A percentile compares a stretch with the other conserved stretches of the same genome.
Conservation (phyloP, 164 flowering plant genomes). For the Piper betle region DNA sequence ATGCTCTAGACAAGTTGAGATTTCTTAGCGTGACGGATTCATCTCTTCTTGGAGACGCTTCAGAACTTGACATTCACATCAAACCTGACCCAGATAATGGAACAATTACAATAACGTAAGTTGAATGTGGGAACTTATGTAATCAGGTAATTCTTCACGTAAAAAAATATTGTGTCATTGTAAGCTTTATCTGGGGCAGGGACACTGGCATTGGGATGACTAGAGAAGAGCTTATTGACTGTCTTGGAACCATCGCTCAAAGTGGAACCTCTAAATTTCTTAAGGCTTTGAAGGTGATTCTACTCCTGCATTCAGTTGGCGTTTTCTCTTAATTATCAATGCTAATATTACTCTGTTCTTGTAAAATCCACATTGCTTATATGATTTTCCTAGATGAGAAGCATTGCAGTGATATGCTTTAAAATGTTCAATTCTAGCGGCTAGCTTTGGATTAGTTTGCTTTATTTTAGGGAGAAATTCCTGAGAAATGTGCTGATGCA, state of each 20-base stretch:
- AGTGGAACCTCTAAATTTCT: constrained; percentile 97
- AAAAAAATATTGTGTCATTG: neutral
- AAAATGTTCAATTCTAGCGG: neutral
- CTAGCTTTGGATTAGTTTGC: neutral
- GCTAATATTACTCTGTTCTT: too few relatives aligned
- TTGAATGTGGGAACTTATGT: neutral
- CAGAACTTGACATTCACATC: constrained; percentile 80
- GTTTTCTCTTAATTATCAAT: too few relatives aligned
- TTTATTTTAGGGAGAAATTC: neutral
- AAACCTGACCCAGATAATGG: constrained; percentile 94
- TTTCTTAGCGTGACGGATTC: constrained; percentile 94
- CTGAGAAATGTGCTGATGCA: neutral
- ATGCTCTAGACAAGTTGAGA: constrained; percentile 92
- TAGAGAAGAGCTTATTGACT: constrained; percentile 83
- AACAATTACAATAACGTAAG: constrained; percentile 80
- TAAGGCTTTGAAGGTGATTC: constrained; percentile 70
- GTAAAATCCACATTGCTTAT: too few relatives aligned
- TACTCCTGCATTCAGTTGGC: neutral
- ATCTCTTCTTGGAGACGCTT: constrained; percentile 75
- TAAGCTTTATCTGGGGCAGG: constrained; percentile 22
- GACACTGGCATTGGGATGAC: constrained; percentile 99
- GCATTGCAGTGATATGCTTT: too few relatives aligned
- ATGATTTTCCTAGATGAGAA: too few relatives aligned
- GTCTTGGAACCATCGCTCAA: constrained; percentile 98
- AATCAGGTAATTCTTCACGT: neutral